A percentile compares a stretch with the other conserved stretches of the same genome.
Evolutionary conservation across 2,329 filamentous ascomycete species (phyloP).

Genomic region (Helicocarpus griseus): DNA sequence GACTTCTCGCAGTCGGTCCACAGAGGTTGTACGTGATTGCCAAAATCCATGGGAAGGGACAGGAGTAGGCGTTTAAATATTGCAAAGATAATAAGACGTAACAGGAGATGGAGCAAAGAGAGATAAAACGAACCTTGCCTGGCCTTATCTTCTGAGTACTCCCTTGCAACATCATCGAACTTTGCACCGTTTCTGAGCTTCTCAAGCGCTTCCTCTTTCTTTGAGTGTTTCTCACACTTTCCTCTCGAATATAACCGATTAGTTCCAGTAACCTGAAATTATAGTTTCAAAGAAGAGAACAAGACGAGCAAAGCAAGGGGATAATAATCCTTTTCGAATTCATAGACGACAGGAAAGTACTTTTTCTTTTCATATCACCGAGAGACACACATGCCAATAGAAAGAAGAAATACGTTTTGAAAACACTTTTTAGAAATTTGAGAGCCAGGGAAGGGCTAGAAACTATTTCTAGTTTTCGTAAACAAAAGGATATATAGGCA

Average conservation of each 20-base stretch:
- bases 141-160: conserved; percentile 58
- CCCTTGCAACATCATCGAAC: conserved; percentile 56
- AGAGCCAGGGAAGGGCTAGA: too few species aligned
- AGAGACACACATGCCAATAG: background rate
- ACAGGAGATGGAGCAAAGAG: conserved; percentile 8
- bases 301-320: background rate
- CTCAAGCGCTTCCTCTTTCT: conserved; percentile 55
- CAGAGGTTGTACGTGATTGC: background rate
- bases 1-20: background rate
- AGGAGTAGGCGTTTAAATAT: background rate
- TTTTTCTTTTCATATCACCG: too few species aligned
- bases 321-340: background rate
- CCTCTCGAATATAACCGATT: background rate
- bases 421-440: too few species aligned
- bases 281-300: background rate
- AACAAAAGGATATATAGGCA: background rate
- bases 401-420: background rate
- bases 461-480: background rate
- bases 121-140: conserved; percentile 39
- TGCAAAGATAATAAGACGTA: background rate
- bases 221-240: conserved; percentile 53
- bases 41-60: background rate
- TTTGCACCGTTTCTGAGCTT: conserved; percentile 51
- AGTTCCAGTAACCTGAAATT: too few species aligned
- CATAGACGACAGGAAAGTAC: background rate